These are phyloP conservation scores for Pseudocercospora eumusae DNA, from an alignment of 2,329 filamentous ascomycete species.

Conservation along the genomic window DNA sequence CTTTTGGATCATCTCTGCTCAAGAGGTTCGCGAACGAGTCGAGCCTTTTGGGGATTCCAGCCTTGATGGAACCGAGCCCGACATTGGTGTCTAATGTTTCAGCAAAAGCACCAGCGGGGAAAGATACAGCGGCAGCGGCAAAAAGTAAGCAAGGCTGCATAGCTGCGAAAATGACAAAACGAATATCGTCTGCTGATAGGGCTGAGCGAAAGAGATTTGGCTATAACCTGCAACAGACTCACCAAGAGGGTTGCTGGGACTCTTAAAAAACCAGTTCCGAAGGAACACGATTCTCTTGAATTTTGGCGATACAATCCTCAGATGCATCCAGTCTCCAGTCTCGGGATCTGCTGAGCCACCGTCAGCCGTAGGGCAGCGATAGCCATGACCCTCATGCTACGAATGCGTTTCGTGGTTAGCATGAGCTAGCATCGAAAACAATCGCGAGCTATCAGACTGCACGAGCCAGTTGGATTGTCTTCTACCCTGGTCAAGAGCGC, in stretches of 20 bases:
- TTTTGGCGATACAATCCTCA: neutral
- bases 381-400: neutral
- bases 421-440: neutral
- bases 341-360: slow-evolving; percentile 1
- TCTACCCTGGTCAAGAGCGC: neutral
- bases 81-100: neutral
- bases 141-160: neutral
- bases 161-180: neutral
- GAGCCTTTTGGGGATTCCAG: neutral
- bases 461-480: neutral
- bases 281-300: neutral
- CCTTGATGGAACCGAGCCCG: neutral
- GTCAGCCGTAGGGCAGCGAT: neutral
- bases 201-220: neutral
- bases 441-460: neutral
- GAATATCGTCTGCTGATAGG: neutral
- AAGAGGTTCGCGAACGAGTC: neutral
- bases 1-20: slow-evolving; percentile 8
- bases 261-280: neutral
- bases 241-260: neutral
- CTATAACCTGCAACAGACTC: neutral
- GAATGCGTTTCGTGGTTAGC: neutral
- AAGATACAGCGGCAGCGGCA: neutral
- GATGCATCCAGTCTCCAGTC: neutral
- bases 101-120: neutral